phyloP scores from a whole-genome alignment of 306 rosid species.

The Dalbergia oliveri region DNA sequence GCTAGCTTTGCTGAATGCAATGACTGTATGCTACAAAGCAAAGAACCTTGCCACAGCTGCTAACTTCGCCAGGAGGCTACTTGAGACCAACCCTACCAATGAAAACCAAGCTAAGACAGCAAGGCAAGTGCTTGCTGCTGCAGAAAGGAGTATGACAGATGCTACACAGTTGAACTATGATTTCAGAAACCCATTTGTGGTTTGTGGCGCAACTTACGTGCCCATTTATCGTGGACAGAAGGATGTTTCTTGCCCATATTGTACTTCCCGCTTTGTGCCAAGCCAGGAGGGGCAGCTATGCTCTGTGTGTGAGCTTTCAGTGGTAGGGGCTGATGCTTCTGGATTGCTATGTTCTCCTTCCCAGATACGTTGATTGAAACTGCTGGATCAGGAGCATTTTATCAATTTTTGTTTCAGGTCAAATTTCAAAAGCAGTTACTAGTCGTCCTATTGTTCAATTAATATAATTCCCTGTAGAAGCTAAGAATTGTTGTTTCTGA shows the following conservation, averaged over 20 bases:
- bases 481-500: slow-evolving; percentile 52
- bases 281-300: slow-evolving; percentile 83
- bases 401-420: slow-evolving; percentile 51
- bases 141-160: slow-evolving; percentile 91
- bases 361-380: slow-evolving; percentile 75
- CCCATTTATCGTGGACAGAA: slow-evolving; percentile 94
- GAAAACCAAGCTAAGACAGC: slow-evolving; percentile 89
- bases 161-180: slow-evolving; percentile 77
- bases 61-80: slow-evolving; percentile 82
- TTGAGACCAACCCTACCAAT: slow-evolving; percentile 82
- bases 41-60: slow-evolving; percentile 89
- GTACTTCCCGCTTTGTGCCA: slow-evolving; percentile 89
- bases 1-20: slow-evolving; percentile 82
- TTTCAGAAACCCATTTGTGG: slow-evolving; percentile 90
- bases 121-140: slow-evolving; percentile 90
- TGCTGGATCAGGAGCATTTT: slow-evolving; percentile 43
- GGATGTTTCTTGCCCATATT: slow-evolving; percentile 85
- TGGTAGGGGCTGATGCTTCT: slow-evolving; percentile 89
- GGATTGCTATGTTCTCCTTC: slow-evolving; percentile 89
- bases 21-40: slow-evolving; percentile 79
- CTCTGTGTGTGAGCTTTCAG: slow-evolving; percentile 85
- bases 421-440: slow-evolving; percentile 48
- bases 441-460: slow-evolving; percentile 39
- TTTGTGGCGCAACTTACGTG: slow-evolving; percentile 87
- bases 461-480: slow-evolving; percentile 51